Evolutionary conservation across 2,329 filamentous ascomycete genomes (phyloP).

Genomic region (Gyromitra esculenta): DNA sequence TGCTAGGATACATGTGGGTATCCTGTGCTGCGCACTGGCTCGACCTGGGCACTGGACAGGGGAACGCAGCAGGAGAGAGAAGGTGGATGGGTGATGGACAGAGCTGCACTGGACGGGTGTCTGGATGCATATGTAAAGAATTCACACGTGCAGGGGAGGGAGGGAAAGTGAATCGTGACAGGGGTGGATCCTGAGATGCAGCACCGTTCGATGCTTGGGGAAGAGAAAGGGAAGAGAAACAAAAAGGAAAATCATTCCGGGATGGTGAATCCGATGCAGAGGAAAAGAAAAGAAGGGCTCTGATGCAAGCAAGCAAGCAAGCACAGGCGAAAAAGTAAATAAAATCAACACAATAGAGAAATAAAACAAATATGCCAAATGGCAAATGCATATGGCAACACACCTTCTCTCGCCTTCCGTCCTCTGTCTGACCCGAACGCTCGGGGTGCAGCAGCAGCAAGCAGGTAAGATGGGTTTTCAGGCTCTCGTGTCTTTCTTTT

Average conservation of each 20-base stretch:
- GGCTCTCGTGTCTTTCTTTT: slow-evolving; percentile 22
- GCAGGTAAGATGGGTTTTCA: slow-evolving; percentile 9
- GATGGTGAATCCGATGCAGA: slow-evolving; percentile 33
- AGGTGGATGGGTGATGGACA: not conserved
- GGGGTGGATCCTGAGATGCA: slow-evolving; percentile 43
- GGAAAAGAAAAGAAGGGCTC: slow-evolving; percentile 27
- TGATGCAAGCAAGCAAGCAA: slow-evolving; percentile 23
- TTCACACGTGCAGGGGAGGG: slow-evolving; percentile 46
- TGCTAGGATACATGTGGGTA: slow-evolving; percentile 36
- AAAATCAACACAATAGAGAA: slow-evolving; percentile 23
- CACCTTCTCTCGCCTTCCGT: slow-evolving; percentile 34
- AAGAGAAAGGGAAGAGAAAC: slow-evolving; percentile 29
- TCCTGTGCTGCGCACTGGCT: not conserved
- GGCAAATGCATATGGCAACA: slow-evolving; percentile 45
- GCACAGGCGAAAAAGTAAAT: slow-evolving; percentile 18
- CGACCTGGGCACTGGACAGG: slow-evolving; percentile 20
- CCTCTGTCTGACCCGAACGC: slow-evolving; percentile 48
- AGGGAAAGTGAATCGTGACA: slow-evolving; percentile 38
- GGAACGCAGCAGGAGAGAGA: slow-evolving; percentile 4
- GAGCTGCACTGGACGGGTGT: slow-evolving; percentile 24
- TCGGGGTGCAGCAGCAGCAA: slow-evolving; percentile 25
- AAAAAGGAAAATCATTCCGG: slow-evolving; percentile 48
- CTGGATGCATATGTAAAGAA: slow-evolving; percentile 52
- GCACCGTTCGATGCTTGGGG: slow-evolving; percentile 39
- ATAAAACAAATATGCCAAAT: slow-evolving; percentile 22